phyloP scores from a whole-genome alignment of 257 asterid species.

The Solanum gandarillasii region DNA sequence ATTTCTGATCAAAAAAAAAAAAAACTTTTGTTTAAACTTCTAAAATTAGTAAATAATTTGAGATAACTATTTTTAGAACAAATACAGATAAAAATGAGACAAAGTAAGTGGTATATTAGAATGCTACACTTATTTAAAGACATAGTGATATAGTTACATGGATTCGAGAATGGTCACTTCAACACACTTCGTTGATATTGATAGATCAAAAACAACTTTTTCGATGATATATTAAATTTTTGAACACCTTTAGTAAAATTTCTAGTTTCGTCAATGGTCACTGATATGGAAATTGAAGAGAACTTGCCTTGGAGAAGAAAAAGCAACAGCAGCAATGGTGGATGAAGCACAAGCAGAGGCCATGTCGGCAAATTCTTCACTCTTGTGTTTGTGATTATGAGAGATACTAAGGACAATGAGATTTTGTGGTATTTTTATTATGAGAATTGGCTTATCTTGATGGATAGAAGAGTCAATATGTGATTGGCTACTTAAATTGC shows the following conservation, averaged over 20 bases:
- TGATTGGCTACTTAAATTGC: constrained; percentile 69
- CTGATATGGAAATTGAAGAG: neutral
- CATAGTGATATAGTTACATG: neutral
- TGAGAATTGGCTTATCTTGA: constrained; percentile 47
- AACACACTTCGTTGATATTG: too few relatives aligned
- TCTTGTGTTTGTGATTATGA: neutral
- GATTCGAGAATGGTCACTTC: too few relatives aligned
- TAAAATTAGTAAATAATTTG: too few relatives aligned
- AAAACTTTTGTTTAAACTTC: too few relatives aligned
- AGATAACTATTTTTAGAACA: too few relatives aligned
- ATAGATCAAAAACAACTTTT: neutral
- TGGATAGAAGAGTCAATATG: constrained; percentile 48
- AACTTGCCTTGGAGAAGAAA: constrained; percentile 80
- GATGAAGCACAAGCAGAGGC: constrained; percentile 91
- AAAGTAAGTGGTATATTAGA: neutral
- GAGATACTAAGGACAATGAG: neutral
- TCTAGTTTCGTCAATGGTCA: neutral
- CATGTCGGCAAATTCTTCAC: constrained; percentile 24
- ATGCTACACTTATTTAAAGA: neutral
- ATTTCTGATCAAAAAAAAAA: neutral
- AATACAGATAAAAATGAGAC: too few relatives aligned
- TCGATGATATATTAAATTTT: too few relatives aligned
- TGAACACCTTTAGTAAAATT: too few relatives aligned
- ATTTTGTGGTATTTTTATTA: constrained; percentile 4
- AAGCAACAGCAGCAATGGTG: constrained; percentile 76